phyloP scores from a whole-genome alignment of 495 filamentous ascomycete species.

The Aspergillus asperescens region DNA sequence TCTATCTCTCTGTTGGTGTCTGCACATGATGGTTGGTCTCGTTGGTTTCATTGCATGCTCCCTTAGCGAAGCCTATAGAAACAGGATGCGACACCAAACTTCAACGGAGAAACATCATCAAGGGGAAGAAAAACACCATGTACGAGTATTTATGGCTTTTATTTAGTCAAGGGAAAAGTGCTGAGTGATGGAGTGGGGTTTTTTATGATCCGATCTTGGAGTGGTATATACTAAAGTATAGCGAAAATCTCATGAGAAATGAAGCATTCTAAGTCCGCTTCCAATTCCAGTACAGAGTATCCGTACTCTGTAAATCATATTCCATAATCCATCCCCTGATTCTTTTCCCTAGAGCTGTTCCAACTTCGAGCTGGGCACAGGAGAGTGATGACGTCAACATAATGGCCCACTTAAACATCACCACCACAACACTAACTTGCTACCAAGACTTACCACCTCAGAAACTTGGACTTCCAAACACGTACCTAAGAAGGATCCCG shows the following conservation, averaged over 20 bases:
- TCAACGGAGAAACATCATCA: background rate
- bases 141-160: constrained; percentile 2
- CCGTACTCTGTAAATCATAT: background rate
- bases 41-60: constrained; percentile 1
- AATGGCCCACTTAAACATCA: background rate
- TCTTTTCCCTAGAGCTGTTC: too few species aligned
- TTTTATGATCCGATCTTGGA: background rate
- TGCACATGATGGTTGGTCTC: constrained; percentile 2
- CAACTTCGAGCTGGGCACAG: background rate
- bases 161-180: background rate
- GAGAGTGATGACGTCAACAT: background rate
- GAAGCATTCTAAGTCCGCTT: background rate
- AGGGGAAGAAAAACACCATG: constrained; percentile 4
- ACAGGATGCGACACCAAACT: background rate
- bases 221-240: constrained; percentile 4
- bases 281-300: background rate
- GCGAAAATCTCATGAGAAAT: background rate
- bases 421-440: too few species aligned
- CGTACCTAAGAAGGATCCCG: too few species aligned
- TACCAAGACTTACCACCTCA: too few species aligned
- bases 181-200: background rate
- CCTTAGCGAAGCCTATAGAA: constrained; percentile 5
- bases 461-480: too few species aligned
- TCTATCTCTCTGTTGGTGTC: background rate
- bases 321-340: too few species aligned